Evolutionary conservation across 768 basidiomycete species (phyloP).

Genomic region (Rhizopogon vulgaris): DNA sequence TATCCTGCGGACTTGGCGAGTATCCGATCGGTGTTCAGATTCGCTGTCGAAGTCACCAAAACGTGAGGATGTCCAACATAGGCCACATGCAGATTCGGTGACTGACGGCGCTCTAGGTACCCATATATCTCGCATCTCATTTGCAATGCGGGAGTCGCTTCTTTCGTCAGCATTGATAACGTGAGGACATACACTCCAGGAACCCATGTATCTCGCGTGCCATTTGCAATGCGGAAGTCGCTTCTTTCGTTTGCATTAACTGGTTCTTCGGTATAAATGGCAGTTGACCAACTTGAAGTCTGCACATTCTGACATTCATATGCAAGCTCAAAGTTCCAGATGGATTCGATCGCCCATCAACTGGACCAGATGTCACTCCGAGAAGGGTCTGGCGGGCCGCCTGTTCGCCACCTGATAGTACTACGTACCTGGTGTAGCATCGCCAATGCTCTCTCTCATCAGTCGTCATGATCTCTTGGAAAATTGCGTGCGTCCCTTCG

Average conservation of each 20-base stretch:
- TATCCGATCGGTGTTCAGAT: slow-evolving; percentile 54
- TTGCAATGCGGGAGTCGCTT: slow-evolving; percentile 71
- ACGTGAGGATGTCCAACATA: slow-evolving; percentile 37
- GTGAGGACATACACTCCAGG: too few species aligned
- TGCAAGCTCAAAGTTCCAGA: slow-evolving; percentile 69
- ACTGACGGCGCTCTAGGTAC: slow-evolving; percentile 40
- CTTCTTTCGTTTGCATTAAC: slow-evolving; percentile 26
- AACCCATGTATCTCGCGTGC: too few species aligned
- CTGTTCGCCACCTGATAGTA: slow-evolving; percentile 47
- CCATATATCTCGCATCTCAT: slow-evolving; percentile 78
- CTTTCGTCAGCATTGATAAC: slow-evolving; percentile 33
- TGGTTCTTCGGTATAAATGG: slow-evolving; percentile 46
- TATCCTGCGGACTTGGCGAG: slow-evolving; percentile 54
- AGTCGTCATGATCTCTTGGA: slow-evolving; percentile 46
- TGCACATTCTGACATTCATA: slow-evolving; percentile 45
- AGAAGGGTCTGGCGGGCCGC: slow-evolving; percentile 11
- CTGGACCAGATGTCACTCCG: slow-evolving; percentile 43
- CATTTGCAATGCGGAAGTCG: too few species aligned
- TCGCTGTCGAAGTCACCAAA: slow-evolving; percentile 45
- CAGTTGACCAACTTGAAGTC: slow-evolving; percentile 49
- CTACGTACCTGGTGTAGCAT: slow-evolving; percentile 65
- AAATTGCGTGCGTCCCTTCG: slow-evolving; percentile 51
- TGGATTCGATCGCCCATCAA: slow-evolving; percentile 55
- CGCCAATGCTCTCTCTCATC: slow-evolving; percentile 36
- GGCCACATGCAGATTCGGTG: neutral